Base-by-base conservation (phyloP, 73 alveolate species). In the Loxodes magnus region DNA sequence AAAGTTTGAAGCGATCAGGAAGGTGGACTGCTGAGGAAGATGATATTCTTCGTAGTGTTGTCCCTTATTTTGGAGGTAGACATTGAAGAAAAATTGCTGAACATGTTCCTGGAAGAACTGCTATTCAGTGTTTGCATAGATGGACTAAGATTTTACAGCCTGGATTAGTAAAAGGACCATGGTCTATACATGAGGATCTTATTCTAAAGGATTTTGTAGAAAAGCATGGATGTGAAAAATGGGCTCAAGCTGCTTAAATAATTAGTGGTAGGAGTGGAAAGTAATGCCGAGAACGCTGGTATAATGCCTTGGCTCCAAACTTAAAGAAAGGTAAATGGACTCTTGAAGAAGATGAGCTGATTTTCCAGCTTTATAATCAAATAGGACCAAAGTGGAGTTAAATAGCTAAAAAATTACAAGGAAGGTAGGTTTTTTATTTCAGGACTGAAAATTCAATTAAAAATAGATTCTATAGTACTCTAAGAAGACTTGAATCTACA, bases 251-350 rank as follows among this genome's bases (percentile, higher is more conserved):
- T 43, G 62, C 89, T 33, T 68, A 74, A 38, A 29, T 34, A 12
- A 58, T 79, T 3, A 46, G 64, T 23, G 86, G 85, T 14, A 56
- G 95, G 42, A 82, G 85, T 44, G 97, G 97, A 6, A 91, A 91
- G 64, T 77, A 91, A 46, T 91, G 98, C 39, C 51, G 98, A 50
- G 97, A 87, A 56, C 56, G 98, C 42, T 91, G 96, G 94, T 74
- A 67, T 53, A 91, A 91, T 43, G 79, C 81, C 51, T 70, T 92
- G 31, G 82, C 87, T 46, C 97, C 98, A 33, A 46, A 56, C 21
- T 79, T 90, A 2, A 82, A 75, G 30, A 90, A 86, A 71, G 88
- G 94, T 3, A 70, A 74, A 29, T 90, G 96, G 96, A 75, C 76
- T 25, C 53, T 50, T 23, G 78, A 73, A 73, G 96, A 84, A 64